Evolutionary conservation across 225 moss, liverwort and hornwort genomes (phyloP).

Genomic region (Polytrichum formosum): DNA sequence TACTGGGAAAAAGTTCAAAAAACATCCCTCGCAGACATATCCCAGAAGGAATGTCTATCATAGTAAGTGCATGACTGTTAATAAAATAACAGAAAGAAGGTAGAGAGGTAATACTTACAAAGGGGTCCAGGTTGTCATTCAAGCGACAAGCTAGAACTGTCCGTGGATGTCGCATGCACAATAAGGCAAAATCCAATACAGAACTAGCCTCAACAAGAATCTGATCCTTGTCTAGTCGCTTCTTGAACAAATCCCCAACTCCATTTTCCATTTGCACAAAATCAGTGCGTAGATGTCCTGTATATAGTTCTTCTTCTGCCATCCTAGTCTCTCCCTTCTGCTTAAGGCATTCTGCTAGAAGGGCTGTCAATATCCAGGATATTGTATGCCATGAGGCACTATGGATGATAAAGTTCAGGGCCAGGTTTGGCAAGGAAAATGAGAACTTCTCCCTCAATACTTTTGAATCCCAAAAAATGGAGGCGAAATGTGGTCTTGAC

Average conservation of each 20-base stretch:
- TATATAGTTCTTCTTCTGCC: background rate
- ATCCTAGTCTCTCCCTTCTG: constrained; percentile 15
- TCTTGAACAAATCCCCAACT: constrained; percentile 14
- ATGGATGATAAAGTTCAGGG: constrained; percentile 61
- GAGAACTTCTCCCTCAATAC: constrained; percentile 18
- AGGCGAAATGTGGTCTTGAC: constrained; percentile 45
- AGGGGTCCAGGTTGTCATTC: constrained; percentile 56
- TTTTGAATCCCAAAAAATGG: constrained; percentile 41
- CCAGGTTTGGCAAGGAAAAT: constrained; percentile 37
- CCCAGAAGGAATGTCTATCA: too few species aligned
- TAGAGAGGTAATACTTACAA: constrained; percentile 35
- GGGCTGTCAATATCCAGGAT: constrained; percentile 44
- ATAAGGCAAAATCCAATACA: constrained; percentile 70
- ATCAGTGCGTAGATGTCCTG: background rate
- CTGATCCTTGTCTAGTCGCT: constrained; percentile 20
- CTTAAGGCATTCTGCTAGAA: constrained; percentile 42
- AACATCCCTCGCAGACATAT: too few species aligned
- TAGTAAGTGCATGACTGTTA: too few species aligned
- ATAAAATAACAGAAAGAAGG: too few species aligned
- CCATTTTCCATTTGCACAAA: constrained; percentile 15
- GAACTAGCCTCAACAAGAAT: constrained; percentile 46
- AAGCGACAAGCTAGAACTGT: constrained; percentile 61
- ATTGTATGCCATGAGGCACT: constrained; percentile 72
- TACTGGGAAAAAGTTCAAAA: too few species aligned
- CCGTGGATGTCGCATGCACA: constrained; percentile 83